These are phyloP conservation scores for Quercus ilex DNA, from an alignment of 306 rosid species.

Conservation along the genomic window DNA sequence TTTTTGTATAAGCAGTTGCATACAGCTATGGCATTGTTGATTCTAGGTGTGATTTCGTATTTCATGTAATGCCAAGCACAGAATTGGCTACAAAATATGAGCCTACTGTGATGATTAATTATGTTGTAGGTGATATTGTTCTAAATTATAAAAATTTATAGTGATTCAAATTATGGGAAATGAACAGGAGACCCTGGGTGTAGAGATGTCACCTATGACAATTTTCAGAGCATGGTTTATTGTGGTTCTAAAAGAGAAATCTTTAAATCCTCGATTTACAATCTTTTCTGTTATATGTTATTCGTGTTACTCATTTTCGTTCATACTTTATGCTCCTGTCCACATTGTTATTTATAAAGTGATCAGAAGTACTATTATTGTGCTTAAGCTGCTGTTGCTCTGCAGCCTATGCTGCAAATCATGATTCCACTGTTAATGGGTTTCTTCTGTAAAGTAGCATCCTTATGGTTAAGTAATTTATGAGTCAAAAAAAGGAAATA, in stretches of 20 bases:
- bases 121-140: not conserved
- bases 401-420: not conserved
- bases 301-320: not conserved
- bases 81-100: too few species aligned
- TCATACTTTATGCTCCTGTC: not conserved
- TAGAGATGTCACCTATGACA: not conserved
- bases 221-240: not conserved
- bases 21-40: not conserved
- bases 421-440: not conserved
- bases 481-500: not conserved
- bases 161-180: not conserved
- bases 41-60: not conserved
- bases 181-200: not conserved
- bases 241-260: not conserved
- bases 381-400: not conserved
- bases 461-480: not conserved
- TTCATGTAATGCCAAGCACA: not conserved
- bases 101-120: not conserved
- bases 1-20: not conserved
- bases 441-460: not conserved
- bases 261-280: not conserved
- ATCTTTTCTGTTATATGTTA: not conserved
- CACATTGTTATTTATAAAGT: not conserved
- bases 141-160: not conserved
- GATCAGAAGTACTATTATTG: not conserved